Conservation (phyloP, 2,329 filamentous ascomycete species). For the Didymella pomorum region DNA sequence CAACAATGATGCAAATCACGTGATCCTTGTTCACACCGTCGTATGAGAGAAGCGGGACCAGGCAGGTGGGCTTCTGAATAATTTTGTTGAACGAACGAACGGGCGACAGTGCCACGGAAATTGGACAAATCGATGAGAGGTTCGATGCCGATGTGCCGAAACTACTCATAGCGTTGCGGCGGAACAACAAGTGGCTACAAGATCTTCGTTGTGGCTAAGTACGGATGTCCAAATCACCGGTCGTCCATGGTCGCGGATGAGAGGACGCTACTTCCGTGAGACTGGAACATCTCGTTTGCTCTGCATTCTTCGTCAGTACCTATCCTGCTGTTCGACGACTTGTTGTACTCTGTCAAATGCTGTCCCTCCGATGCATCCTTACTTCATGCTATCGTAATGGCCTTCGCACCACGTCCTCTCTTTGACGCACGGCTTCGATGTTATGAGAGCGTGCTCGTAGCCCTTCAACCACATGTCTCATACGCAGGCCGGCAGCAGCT, state of each 20-base stretch:
- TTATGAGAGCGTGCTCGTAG: not conserved
- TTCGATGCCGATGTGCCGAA: constrained; percentile 4
- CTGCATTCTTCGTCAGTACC: not conserved
- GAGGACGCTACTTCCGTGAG: not conserved
- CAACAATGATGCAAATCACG: constrained; percentile 17
- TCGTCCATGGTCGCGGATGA: not conserved
- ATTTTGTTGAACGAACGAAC: not conserved
- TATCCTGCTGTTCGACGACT: too few relatives aligned
- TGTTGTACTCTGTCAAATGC: too few relatives aligned
- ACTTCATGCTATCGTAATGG: too few relatives aligned
- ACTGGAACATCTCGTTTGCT: not conserved
- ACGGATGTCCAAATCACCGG: not conserved
- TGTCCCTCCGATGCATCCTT: not conserved
- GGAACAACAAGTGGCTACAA: constrained; percentile 1
- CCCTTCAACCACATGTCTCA: not conserved
- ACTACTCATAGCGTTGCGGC: constrained; percentile 3
- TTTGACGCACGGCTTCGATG: not conserved
- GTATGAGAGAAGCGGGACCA: constrained; percentile 7
- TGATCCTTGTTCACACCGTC: not conserved
- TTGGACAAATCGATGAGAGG: not conserved
- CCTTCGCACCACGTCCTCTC: not conserved
- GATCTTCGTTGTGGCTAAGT: not conserved
- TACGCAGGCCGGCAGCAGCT: not conserved
- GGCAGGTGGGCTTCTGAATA: not conserved
- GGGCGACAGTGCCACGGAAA: not conserved